Conservation (phyloP, 805 yeast genomes). For the Vanderwaltozyma polyspora region DNA sequence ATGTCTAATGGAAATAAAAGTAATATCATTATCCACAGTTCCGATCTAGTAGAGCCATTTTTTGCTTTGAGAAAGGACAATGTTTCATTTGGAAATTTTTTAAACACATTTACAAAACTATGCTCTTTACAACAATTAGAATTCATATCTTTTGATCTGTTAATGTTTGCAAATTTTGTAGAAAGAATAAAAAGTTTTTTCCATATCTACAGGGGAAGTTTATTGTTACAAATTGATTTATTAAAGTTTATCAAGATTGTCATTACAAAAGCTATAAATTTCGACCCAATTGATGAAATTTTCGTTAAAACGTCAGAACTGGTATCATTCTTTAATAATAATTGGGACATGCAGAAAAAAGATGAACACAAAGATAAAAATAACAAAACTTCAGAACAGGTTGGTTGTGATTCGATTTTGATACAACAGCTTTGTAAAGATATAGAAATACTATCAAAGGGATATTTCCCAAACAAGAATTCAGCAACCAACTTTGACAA, state of each 20-base stretch:
- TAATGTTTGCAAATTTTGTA: conserved; percentile 10
- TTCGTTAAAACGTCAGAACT: conserved; percentile 3
- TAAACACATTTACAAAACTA: conserved; percentile 18
- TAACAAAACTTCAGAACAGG: conserved; percentile 10
- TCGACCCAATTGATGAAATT: conserved; percentile 1
- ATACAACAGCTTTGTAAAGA: conserved; percentile 26
- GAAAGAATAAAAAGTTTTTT: conserved; percentile 16
- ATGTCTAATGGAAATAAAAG: conserved; percentile 1
- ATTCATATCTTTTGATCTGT: conserved; percentile 10
- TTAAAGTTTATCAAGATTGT: conserved; percentile 23
- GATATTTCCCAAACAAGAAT: background rate
- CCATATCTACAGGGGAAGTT: conserved; percentile 20
- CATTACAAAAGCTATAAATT: conserved; percentile 15
- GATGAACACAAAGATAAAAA: conserved; percentile 2
- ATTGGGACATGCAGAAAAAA: conserved; percentile 14
- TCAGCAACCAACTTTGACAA: background rate
- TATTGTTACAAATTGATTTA: conserved; percentile 27
- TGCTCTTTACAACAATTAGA: conserved; percentile 16
- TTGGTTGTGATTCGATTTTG: conserved; percentile 26
- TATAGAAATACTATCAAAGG: conserved; percentile 7
- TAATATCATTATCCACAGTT: background rate
- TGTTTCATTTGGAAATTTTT: conserved; percentile 18
- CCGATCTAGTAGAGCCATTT: conserved; percentile 11
- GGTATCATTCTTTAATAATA: conserved; percentile 11
- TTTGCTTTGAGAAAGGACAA: conserved; percentile 14